Evolutionary conservation across 768 basidiomycete species (phyloP), one percentile per base, ranked within the genome.

Genomic region (Tulasnella sp.): DNA sequence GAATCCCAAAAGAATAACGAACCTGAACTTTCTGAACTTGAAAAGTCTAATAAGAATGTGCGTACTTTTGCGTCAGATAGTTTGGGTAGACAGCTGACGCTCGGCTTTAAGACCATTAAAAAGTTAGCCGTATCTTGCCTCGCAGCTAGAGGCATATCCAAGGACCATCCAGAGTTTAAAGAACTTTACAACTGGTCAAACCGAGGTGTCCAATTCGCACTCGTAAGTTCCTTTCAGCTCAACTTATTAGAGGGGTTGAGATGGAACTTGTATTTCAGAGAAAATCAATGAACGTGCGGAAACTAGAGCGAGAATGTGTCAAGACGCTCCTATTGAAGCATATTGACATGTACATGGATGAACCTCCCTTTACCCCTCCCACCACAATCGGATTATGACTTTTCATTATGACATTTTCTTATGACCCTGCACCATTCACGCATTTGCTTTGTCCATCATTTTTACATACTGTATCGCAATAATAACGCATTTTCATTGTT

Each of bases 101-200:
- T n/a, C n/a, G n/a, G 6, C 19, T 20, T 25, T 24, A 8, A 51
- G 49, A 34, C 37, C 8, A 51, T 51, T 25, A 51, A 51, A 19
- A 39, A 40, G 31, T 40, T 15, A 19, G 25, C 49, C 10, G 32
- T 27, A n/a, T 16, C 37, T 24, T 24, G 32, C 24, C 41, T 51
- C 12, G 28, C 37, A 10, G 27, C 37, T 16, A 16, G 31, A 2
- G 53, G 53, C 16, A 15, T 49, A 8, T 35, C 35, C 24, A 33
- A 34, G 10, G 53, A 55, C 19, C 37, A 55, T 42, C 53, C 53
- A 7, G 48, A 55, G 22, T 48, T 49, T 31, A 55, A 42, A 33
- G 53, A 55, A 13, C 24, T 50, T 5, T 55, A 32, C 31, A 41
- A 50, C 7, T 55, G 46, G 53, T 31, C 35, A 4, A 28, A 41